Evolutionary conservation across 768 basidiomycete genomes (phyloP).

Genomic region (Rhodocollybia butyracea): DNA sequence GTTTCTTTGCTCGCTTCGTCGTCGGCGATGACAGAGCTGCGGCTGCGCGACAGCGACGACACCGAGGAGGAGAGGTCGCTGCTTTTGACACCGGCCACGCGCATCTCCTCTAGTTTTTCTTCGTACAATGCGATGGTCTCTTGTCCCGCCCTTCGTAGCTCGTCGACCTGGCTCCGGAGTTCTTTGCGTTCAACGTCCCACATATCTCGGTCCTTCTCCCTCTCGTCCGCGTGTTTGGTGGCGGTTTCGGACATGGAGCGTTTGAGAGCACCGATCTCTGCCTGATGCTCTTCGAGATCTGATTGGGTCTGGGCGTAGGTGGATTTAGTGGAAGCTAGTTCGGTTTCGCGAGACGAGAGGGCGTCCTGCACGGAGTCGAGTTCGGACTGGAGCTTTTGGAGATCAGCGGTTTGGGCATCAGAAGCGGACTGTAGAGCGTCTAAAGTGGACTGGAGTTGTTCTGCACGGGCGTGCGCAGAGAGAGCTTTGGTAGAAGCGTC

Average conservation of each 20-base stretch:
- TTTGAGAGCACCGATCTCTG: conserved; percentile 57
- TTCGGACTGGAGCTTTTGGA: neutral
- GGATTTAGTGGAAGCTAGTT: conserved; percentile 27
- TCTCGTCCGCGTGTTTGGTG: conserved; percentile 46
- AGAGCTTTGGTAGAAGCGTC: conserved; percentile 2
- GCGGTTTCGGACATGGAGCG: conserved; percentile 39
- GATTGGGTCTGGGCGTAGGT: conserved; percentile 12
- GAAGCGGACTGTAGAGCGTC: neutral
- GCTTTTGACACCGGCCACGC: conserved; percentile 48
- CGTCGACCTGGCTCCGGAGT: conserved; percentile 71
- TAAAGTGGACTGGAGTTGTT: neutral
- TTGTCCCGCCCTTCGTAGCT: conserved; percentile 88
- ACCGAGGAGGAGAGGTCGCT: conserved; percentile 23
- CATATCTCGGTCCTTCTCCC: conserved; percentile 17
- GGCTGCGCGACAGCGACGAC: neutral
- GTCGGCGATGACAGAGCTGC: neutral
- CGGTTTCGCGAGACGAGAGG: neutral
- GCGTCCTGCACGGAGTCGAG: neutral
- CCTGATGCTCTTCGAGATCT: conserved; percentile 52
- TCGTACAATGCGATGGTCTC: conserved; percentile 96
- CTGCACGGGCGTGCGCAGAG: conserved; percentile 2
- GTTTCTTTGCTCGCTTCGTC: conserved; percentile 9
- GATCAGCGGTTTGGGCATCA: neutral
- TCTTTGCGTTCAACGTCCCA: conserved; percentile 60
- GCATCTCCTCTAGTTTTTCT: conserved; percentile 72